Evolutionary conservation across 164 flowering plant genomes (phyloP), one percentile per base, ranked within the genome.

Genomic region (Buxus sempervirens): DNA sequence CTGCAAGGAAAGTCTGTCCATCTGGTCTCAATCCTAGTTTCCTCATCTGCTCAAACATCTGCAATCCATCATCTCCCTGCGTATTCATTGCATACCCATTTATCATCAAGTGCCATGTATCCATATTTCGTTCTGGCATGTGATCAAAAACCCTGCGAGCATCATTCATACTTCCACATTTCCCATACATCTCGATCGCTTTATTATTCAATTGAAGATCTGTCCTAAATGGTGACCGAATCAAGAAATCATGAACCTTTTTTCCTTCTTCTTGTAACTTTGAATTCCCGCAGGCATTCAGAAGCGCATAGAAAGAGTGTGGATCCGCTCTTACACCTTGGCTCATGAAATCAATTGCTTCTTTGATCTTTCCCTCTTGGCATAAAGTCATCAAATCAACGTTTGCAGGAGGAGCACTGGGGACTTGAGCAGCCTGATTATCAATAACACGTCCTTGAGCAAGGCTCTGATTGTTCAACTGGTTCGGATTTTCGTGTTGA

Each of bases 81-180:
- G 80, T 84, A 71, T 86, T 90, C 16, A 64, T 60, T 0, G 88
- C 92, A 79, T 78, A 87, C 60, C 83, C 89, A 66, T 74, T 64
- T 15, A 90, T 83, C 92, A 86, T 82, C 77, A 83, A 69, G 76
- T 89, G 83, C 94, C 96, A 90, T 0, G 97, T 76, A 54, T 89
- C 85, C 73, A 89, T 67, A 68, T 78, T 77, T 75, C 82, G 80
- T 26, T 83, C 88, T 13, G 82, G 80, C 86, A 89, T 84, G 63
- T 85, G 82, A 76, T 89, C 94, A 67, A 89, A 90, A 59, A 89
- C 90, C 41, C 84, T 78, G 26, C 86, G 82, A 0, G 92, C 94
- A 79, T 90, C 92, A 6, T 71, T 78, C 90, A 82, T 86, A 65
- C 89, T 84, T 38, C 79, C 89, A 75, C 90, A 87, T 55, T 73